A percentile compares a stretch with the other conserved stretches of the same genome.
Conservation (phyloP, 2,329 filamentous ascomycete species). For the Zalaria obscura region DNA sequence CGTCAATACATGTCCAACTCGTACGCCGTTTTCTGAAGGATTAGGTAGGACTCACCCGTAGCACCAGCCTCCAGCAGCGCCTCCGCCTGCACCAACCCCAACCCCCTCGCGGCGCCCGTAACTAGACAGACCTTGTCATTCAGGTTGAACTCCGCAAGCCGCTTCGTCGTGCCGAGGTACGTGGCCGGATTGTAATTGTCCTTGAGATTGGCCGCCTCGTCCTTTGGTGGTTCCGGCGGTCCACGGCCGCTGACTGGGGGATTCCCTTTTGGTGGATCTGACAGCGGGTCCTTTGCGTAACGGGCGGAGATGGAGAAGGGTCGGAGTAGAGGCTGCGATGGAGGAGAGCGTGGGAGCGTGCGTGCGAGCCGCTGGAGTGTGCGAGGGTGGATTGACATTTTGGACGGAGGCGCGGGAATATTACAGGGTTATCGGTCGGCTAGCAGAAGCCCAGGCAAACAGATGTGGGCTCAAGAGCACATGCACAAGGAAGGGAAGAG, state of each 20-base stretch:
- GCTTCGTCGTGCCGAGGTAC: conserved; percentile 21
- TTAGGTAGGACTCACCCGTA: conserved; percentile 29
- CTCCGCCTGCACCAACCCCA: conserved; percentile 62
- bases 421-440: too few species aligned
- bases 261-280: conserved; percentile 16
- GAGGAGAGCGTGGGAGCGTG: background rate
- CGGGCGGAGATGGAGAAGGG: background rate
- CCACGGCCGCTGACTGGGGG: conserved; percentile 13
- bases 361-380: background rate
- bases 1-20: background rate
- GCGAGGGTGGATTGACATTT: too few species aligned
- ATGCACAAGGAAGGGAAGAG: too few species aligned
- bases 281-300: conserved; percentile 6
- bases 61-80: conserved; percentile 64
- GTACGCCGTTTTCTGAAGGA: too few species aligned
- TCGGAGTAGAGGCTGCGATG: background rate
- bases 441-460: too few species aligned
- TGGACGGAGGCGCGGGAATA: too few species aligned
- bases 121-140: conserved; percentile 56
- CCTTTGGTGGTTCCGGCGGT: conserved; percentile 15
- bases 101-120: conserved; percentile 56
- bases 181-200: conserved; percentile 16
- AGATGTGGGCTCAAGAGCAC: too few species aligned
- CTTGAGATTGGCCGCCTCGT: conserved; percentile 16
- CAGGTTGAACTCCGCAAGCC: conserved; percentile 62